phyloP scores from a whole-genome alignment of 2,329 filamentous ascomycete genomes.

The Penicillium sp. region DNA sequence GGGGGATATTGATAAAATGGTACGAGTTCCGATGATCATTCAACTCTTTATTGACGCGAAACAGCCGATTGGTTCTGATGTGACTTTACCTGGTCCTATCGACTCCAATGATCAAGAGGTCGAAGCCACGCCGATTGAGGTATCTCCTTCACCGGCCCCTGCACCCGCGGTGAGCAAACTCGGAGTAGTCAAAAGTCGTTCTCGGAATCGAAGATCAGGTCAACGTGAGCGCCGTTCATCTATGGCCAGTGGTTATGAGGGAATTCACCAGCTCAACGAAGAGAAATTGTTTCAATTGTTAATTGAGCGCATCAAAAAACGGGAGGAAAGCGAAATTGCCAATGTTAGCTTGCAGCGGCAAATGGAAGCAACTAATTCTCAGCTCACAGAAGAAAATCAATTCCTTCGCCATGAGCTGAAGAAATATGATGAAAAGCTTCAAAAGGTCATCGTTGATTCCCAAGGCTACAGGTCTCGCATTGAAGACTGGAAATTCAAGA shows the following conservation, averaged over 20 bases:
- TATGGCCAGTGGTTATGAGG: not conserved
- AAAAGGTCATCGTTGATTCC: constrained; percentile 19
- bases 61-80: too few species aligned
- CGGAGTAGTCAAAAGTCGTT: too few species aligned
- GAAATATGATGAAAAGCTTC: constrained; percentile 12
- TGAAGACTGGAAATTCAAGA: constrained; percentile 32
- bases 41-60: too few species aligned
- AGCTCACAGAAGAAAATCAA: constrained; percentile 27
- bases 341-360: constrained; percentile 20
- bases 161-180: too few species aligned
- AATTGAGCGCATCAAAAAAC: constrained; percentile 29
- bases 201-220: too few species aligned
- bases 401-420: constrained; percentile 23
- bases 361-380: constrained; percentile 23
- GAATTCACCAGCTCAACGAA: constrained; percentile 23
- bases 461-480: constrained; percentile 21
- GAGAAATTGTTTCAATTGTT: constrained; percentile 35
- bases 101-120: too few species aligned
- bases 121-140: too few species aligned
- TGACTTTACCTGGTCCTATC: too few species aligned
- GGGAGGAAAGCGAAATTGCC: constrained; percentile 31
- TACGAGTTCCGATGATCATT: too few species aligned
- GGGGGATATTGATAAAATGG: too few species aligned
- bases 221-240: too few species aligned
- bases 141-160: too few species aligned